A percentile compares a stretch with the other conserved stretches of the same genome.
Conservation (phyloP, 768 basidiomycete genomes). For the Agrocybe praecox region DNA sequence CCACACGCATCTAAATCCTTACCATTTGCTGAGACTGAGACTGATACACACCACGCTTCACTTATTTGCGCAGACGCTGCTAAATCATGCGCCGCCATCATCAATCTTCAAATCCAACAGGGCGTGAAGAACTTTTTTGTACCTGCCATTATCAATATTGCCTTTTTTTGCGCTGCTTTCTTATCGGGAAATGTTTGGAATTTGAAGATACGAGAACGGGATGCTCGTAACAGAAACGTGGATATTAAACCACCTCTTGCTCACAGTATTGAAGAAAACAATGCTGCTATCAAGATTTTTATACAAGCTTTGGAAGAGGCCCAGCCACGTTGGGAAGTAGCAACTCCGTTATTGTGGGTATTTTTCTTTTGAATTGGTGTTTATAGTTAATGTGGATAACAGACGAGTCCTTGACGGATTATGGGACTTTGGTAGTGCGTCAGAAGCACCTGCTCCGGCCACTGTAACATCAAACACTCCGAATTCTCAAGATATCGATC, state of each 20-base stretch:
- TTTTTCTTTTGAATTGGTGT: neutral
- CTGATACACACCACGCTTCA: constrained; percentile 9
- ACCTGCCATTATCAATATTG: constrained; percentile 43
- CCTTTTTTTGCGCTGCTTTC: constrained; percentile 53
- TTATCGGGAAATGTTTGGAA: constrained; percentile 64
- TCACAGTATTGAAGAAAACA: constrained; percentile 34
- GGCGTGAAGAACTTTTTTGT: constrained; percentile 37
- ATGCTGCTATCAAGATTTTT: constrained; percentile 41
- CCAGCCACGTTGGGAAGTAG: constrained; percentile 31
- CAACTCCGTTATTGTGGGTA: constrained; percentile 14
- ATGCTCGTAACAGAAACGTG: constrained; percentile 22
- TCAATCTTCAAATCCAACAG: constrained; percentile 50
- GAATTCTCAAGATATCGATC: neutral
- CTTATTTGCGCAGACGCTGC: constrained; percentile 59
- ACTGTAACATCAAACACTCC: neutral
- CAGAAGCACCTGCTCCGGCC: neutral
- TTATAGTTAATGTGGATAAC: neutral
- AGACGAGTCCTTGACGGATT: constrained; percentile 1
- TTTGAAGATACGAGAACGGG: constrained; percentile 47
- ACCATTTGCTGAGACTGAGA: neutral
- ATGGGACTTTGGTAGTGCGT: neutral
- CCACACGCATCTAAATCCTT: neutral
- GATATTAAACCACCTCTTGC: constrained; percentile 36
- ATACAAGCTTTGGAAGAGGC: constrained; percentile 43
- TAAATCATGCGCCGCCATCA: constrained; percentile 59